These are phyloP conservation scores for Acanthamoeba royreba DNA, from an alignment of 208 protist genomes.

Conservation along the genomic window DNA sequence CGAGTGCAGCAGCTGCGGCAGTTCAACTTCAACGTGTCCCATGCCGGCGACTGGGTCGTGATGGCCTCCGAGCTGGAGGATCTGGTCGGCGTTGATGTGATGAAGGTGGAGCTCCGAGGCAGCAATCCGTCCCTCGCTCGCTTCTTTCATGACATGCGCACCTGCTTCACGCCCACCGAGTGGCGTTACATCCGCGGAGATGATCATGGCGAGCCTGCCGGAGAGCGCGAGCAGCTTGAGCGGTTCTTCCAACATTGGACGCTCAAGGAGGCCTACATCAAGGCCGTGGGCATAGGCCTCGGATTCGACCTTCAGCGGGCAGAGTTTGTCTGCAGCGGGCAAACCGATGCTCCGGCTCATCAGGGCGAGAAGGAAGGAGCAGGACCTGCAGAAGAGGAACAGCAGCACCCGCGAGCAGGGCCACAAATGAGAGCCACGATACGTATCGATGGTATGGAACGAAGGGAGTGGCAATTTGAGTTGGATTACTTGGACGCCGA, in stretches of 20 bases:
- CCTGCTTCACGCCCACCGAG: not conserved
- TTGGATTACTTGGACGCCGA: not conserved
- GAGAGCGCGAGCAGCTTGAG: not conserved
- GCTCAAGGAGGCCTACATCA: slow-evolving; percentile 49
- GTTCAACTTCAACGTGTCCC: slow-evolving; percentile 48
- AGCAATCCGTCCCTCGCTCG: not conserved
- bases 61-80: not conserved
- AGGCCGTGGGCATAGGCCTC: slow-evolving; percentile 26
- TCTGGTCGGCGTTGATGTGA: slow-evolving; percentile 17
- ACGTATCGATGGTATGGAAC: not conserved
- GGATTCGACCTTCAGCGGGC: slow-evolving; percentile 17
- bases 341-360: too few relatives aligned
- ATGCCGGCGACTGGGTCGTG: slow-evolving; percentile 46
- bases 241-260: slow-evolving; percentile 25
- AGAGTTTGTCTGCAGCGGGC: not conserved
- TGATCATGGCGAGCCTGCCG: not conserved
- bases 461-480: slow-evolving; percentile 24
- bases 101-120: slow-evolving; percentile 30
- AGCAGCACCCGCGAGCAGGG: not conserved
- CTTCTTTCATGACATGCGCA: slow-evolving; percentile 30
- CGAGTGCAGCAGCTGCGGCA: not conserved
- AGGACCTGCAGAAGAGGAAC: not conserved
- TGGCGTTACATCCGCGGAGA: not conserved
- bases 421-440: not conserved
- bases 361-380: too few relatives aligned